Percentiles rank a stretch among this genome's conserved stretches.
Conservation (phyloP, 257 asterid species). For the Penstemon eatonii region DNA sequence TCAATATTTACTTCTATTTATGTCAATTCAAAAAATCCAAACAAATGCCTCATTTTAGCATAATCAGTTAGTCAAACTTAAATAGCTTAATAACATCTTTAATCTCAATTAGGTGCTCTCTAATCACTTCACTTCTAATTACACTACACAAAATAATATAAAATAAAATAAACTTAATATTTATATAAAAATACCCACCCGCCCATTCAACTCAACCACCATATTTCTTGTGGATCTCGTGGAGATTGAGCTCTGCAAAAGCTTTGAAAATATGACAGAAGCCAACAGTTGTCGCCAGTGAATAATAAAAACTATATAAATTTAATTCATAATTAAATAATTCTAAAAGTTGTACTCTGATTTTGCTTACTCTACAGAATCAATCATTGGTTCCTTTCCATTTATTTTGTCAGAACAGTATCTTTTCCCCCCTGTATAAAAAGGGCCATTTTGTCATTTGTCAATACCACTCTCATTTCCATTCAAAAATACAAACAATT, state of each 20-base stretch:
- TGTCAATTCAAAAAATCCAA: too few species aligned
- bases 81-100: too few species aligned
- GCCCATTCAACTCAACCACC: constrained; percentile 56
- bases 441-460: neutral
- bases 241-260: constrained; percentile 52
- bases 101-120: too few species aligned
- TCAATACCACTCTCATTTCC: constrained; percentile 14
- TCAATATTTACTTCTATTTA: too few species aligned
- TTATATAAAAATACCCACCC: constrained; percentile 10
- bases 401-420: too few species aligned
- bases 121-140: too few species aligned
- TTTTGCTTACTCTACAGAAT: constrained; percentile 28
- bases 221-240: constrained; percentile 58
- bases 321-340: too few species aligned
- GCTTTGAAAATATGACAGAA: constrained; percentile 46
- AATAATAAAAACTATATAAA: neutral
- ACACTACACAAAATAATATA: too few species aligned
- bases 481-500: constrained; percentile 25
- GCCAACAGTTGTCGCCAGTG: constrained; percentile 78
- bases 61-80: too few species aligned
- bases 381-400: constrained; percentile 33
- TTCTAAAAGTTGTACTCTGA: constrained; percentile 10
- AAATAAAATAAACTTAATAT: constrained; percentile 1
- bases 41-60: too few species aligned
- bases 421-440: constrained; percentile 39